Evolutionary conservation across 306 rosid species (phyloP).

Genomic region (Rosa persica): DNA sequence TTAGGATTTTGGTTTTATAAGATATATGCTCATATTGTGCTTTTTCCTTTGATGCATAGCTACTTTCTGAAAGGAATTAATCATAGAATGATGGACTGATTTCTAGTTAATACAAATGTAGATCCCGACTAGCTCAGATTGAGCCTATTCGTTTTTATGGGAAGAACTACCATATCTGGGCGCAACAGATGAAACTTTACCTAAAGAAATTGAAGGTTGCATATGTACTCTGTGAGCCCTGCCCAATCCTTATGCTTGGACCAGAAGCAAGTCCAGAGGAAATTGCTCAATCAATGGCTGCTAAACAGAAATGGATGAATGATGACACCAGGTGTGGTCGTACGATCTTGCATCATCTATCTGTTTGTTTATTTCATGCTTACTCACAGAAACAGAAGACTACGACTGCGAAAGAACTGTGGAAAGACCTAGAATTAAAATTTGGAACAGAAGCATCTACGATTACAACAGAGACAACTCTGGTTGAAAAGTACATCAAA

Average conservation of each 20-base stretch:
- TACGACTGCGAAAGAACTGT: slow-evolving; percentile 68
- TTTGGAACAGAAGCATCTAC: slow-evolving; percentile 35
- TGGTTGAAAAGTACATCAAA: slow-evolving; percentile 67
- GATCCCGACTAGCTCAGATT: background rate
- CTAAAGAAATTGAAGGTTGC: background rate
- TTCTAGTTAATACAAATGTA: background rate
- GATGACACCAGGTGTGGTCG: slow-evolving; percentile 61
- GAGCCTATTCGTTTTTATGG: background rate
- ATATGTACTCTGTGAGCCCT: background rate
- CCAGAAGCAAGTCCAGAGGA: slow-evolving; percentile 42
- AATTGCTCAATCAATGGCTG: slow-evolving; percentile 40
- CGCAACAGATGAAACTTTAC: background rate
- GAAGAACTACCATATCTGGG: background rate
- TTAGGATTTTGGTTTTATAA: too few relatives aligned
- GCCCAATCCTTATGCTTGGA: slow-evolving; percentile 16
- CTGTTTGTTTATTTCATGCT: slow-evolving; percentile 50
- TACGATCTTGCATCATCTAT: slow-evolving; percentile 59
- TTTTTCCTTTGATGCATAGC: background rate
- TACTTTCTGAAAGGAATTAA: too few relatives aligned
- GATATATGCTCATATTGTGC: too few relatives aligned
- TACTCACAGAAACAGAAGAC: slow-evolving; percentile 38
- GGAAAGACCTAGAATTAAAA: slow-evolving; percentile 65
- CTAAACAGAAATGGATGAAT: slow-evolving; percentile 61
- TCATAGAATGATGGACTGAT: background rate
- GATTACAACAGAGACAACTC: slow-evolving; percentile 34